Evolutionary conservation across 345 rosid species (phyloP), one percentile per base, ranked within the genome.

Genomic region (Camelina laxa): DNA sequence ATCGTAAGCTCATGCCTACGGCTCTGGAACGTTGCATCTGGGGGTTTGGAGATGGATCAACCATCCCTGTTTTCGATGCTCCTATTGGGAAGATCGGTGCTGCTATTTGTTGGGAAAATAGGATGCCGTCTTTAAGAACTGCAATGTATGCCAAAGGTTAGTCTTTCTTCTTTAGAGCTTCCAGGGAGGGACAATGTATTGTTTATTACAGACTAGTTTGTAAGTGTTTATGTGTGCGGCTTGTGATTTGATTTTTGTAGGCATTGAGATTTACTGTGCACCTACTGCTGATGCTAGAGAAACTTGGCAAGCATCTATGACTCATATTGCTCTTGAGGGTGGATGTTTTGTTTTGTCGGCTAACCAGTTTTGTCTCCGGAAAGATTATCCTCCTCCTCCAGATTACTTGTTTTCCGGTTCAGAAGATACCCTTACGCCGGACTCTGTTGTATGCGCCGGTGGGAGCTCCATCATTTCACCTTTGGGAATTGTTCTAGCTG

Each of bases 31-130:
- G 93, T 50, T 82, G 91, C 22, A 86, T 94, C 19, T 94, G 97
- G 98, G 98, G 98, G 20, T 91, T 91, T 20, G 96, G 97, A 36
- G 98, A 94, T 80, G 97, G 97, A 47, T 94, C 95, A 1, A 94
- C 93, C 3, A 87, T 94, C 61, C 93, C 96, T 6, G 96, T 94
- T 60, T 84, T 90, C 36, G 91, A 90, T 38, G 88, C 96, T 20
- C 87, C 93, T 2, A 69, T 91, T 33, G 96, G 97, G 9, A 94
- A 91, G 80, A 87, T 94, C 0, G 97, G 97, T 20, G 96, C 95
- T 58, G 97, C 95, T 42, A 85, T 94, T 67, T 94, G 96, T 77
- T 94, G 97, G 97, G 96, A 94, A 65, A 94, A 91, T 70, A 84
- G 87, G 80, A 94, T 94, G 97, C 98, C 98, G 10, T 90, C 93